A percentile compares a stretch with the other conserved stretches of the same genome.
Conservation (phyloP, 2,329 filamentous ascomycete genomes). For the Colletotrichum sp. region DNA sequence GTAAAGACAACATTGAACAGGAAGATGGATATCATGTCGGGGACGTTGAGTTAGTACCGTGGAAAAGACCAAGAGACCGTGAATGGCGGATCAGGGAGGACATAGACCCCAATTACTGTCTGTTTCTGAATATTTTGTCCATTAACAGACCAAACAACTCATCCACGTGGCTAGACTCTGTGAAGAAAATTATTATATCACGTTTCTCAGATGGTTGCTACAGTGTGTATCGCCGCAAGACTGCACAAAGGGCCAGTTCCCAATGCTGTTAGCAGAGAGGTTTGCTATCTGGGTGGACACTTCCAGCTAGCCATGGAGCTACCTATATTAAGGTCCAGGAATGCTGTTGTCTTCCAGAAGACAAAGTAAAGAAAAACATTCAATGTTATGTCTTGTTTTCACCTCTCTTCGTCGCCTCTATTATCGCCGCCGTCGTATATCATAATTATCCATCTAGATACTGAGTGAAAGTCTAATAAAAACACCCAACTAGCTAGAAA, state of each 20-base stretch:
- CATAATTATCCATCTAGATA: neutral
- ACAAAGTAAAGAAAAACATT: too few relatives aligned
- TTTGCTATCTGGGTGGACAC: too few relatives aligned
- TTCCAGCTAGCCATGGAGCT: too few relatives aligned
- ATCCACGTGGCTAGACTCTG: accelerated
- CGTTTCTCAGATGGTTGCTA: neutral
- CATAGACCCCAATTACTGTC: too few relatives aligned
- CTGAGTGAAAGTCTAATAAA: neutral
- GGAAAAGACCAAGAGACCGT: neutral
- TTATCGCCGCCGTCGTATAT: neutral
- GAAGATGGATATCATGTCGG: neutral
- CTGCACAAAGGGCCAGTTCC: neutral
- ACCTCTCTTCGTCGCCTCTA: too few relatives aligned
- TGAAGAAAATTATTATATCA: neutral
- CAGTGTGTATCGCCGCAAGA: neutral
- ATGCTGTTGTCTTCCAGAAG: too few relatives aligned
- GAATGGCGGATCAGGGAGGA: neutral
- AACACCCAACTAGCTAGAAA: neutral
- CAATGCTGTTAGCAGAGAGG: too few relatives aligned
- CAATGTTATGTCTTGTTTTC: too few relatives aligned
- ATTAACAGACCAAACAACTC: neutral
- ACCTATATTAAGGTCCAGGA: too few relatives aligned
- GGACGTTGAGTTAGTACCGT: neutral
- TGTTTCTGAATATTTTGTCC: neutral
- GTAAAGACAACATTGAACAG: neutral